phyloP scores from a whole-genome alignment of 192 early-diverging fungal species.

The Gorgonomyces haynaldii region DNA sequence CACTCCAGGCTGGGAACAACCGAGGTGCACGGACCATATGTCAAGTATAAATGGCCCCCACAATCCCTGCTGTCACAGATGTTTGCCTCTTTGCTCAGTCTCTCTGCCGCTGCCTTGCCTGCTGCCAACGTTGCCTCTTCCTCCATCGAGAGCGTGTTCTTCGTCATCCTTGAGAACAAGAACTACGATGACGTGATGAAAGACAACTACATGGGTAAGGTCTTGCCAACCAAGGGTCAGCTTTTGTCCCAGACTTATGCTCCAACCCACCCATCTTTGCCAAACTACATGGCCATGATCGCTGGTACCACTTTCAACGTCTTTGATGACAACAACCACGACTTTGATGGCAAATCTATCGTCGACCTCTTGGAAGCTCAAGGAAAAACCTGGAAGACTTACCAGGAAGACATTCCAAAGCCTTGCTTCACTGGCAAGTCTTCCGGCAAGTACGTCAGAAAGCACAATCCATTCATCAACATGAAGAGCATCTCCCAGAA shows the following conservation, averaged over 20 bases:
- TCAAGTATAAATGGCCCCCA: too few relatives aligned
- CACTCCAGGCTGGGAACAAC: too few relatives aligned
- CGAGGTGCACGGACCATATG: too few relatives aligned
- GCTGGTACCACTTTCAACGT: slow-evolving; percentile 31
- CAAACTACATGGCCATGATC: slow-evolving; percentile 47
- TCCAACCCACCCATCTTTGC: slow-evolving; percentile 42
- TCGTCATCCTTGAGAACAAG: slow-evolving; percentile 10
- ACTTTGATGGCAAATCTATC: slow-evolving; percentile 10
- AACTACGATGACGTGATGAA: not conserved
- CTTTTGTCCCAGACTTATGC: slow-evolving; percentile 28
- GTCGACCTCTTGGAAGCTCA: slow-evolving; percentile 44
- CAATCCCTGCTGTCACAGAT: too few relatives aligned
- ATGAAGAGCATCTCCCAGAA: slow-evolving; percentile 17
- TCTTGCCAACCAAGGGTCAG: not conserved
- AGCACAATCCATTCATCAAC: slow-evolving; percentile 25
- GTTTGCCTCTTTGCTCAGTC: too few relatives aligned
- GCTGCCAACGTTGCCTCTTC: not conserved
- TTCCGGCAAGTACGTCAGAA: slow-evolving; percentile 7
- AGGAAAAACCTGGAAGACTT: slow-evolving; percentile 51
- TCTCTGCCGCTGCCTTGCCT: slow-evolving; percentile 1
- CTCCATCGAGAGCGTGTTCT: slow-evolving; percentile 6
- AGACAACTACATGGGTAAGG: slow-evolving; percentile 2
- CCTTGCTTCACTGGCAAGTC: slow-evolving; percentile 27
- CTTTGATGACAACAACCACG: slow-evolving; percentile 14
- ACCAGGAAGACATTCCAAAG: slow-evolving; percentile 50